Evolutionary conservation across 2,329 filamentous ascomycete genomes (phyloP).

Genomic region (Fusarium nodosum): DNA sequence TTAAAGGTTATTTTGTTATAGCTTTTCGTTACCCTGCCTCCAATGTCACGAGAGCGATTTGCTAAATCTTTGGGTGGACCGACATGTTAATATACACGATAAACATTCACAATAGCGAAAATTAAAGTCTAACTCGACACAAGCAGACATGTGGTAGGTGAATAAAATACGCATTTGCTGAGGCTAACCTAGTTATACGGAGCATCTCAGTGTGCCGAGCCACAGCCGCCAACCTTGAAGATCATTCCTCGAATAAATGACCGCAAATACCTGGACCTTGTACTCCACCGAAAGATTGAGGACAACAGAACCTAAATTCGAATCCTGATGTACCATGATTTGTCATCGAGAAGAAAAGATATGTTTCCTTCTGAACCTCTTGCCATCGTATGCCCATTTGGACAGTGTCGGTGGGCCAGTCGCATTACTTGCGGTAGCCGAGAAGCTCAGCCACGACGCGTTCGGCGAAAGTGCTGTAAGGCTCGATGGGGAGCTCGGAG

Average conservation of each 20-base stretch:
- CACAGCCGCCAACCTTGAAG: rapidly evolving
- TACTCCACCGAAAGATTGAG: not conserved
- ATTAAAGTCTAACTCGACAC: too few relatives aligned
- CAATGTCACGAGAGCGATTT: too few relatives aligned
- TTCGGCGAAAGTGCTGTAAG: not conserved
- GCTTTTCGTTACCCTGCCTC: not conserved
- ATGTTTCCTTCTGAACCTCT: not conserved
- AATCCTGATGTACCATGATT: rapidly evolving
- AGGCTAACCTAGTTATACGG: not conserved
- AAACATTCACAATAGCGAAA: too few relatives aligned
- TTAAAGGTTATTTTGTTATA: not conserved
- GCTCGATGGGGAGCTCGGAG: not conserved
- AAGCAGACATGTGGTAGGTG: too few relatives aligned
- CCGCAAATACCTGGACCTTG: not conserved
- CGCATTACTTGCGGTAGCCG: not conserved
- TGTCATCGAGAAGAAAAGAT: rapidly evolving
- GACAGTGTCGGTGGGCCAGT: not conserved
- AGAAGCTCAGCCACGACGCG: not conserved
- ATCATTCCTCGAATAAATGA: not conserved
- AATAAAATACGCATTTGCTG: too few relatives aligned
- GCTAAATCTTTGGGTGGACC: too few relatives aligned
- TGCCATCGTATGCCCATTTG: too few relatives aligned
- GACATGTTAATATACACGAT: too few relatives aligned
- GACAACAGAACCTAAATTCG: rapidly evolving
- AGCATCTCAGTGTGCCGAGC: not conserved